phyloP scores from a whole-genome alignment of 352 stramenopile species.

The Blastocystis sp. region DNA sequence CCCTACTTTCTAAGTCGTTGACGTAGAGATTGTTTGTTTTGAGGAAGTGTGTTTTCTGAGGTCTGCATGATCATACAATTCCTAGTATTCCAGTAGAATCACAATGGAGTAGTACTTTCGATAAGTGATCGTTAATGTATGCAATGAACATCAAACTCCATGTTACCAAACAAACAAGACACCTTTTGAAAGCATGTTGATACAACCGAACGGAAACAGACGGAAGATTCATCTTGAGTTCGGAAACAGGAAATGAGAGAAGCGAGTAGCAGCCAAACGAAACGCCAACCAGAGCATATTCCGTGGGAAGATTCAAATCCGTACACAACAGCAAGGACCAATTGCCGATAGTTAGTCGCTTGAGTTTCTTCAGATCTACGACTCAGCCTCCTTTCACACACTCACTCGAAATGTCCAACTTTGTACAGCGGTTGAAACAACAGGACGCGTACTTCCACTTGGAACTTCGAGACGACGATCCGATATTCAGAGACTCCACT shows the following conservation, averaged over 20 bases:
- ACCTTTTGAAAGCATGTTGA: background rate
- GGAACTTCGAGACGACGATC: background rate
- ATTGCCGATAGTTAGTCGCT: background rate
- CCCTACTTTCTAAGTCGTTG: conserved; percentile 48
- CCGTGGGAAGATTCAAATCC: background rate
- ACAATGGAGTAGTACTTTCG: background rate
- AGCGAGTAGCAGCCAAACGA: background rate
- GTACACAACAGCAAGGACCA: background rate
- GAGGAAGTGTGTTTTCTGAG: background rate
- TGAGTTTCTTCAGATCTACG: background rate
- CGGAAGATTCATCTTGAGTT: too few species aligned
- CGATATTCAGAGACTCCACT: background rate
- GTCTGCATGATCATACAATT: too few species aligned
- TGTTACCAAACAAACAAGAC: background rate
- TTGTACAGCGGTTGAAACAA: background rate
- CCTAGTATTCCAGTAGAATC: too few species aligned
- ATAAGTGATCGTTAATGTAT: background rate
- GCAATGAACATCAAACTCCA: background rate
- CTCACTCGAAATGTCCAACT: background rate
- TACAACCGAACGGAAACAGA: too few species aligned
- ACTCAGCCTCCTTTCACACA: background rate
- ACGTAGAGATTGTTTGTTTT: background rate
- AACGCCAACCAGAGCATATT: background rate
- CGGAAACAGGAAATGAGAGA: background rate
- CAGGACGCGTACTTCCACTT: background rate